Conservation (phyloP, 2,329 filamentous ascomycete species). For the Botrytis hyacinthi region DNA sequence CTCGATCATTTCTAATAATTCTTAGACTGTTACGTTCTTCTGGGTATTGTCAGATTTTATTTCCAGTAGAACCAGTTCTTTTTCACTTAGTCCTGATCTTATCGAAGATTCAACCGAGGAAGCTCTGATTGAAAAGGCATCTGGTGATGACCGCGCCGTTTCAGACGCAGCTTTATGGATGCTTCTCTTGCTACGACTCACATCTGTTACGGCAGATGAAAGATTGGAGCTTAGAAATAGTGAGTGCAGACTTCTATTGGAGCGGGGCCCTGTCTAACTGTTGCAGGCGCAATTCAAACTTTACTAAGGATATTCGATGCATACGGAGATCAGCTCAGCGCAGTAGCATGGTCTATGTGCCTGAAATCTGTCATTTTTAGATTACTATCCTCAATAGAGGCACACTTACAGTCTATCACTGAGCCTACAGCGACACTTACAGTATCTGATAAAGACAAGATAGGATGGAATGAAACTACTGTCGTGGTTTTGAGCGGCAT, state of each 20-base stretch:
- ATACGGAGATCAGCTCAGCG: conserved; percentile 75
- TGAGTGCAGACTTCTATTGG: conserved; percentile 33
- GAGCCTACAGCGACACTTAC: conserved; percentile 39
- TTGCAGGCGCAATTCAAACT: conserved; percentile 75
- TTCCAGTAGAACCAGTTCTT: conserved; percentile 55
- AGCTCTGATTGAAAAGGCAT: conserved; percentile 56
- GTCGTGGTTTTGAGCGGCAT: conserved; percentile 72
- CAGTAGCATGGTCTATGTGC: conserved; percentile 80
- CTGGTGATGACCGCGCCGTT: conserved; percentile 55
- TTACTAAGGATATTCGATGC: conserved; percentile 88
- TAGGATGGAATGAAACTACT: conserved; percentile 71
- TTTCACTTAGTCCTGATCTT: conserved; percentile 57
- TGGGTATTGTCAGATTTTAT: conserved; percentile 94
- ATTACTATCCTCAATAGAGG: conserved; percentile 69
- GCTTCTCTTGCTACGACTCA: conserved; percentile 68
- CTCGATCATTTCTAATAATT: conserved; percentile 23
- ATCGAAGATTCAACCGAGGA: conserved; percentile 56
- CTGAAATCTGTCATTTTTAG: conserved; percentile 78
- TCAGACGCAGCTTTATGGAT: conserved; percentile 76
- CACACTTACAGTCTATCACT: conserved; percentile 47
- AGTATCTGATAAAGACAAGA: conserved; percentile 44
- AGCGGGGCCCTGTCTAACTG: conserved; percentile 34
- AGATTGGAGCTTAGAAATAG: conserved; percentile 77
- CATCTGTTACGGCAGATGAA: conserved; percentile 67
- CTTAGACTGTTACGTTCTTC: conserved; percentile 84